Base-by-base conservation (phyloP, 140 eudicot genomes). In the Cichorium intybus region DNA sequence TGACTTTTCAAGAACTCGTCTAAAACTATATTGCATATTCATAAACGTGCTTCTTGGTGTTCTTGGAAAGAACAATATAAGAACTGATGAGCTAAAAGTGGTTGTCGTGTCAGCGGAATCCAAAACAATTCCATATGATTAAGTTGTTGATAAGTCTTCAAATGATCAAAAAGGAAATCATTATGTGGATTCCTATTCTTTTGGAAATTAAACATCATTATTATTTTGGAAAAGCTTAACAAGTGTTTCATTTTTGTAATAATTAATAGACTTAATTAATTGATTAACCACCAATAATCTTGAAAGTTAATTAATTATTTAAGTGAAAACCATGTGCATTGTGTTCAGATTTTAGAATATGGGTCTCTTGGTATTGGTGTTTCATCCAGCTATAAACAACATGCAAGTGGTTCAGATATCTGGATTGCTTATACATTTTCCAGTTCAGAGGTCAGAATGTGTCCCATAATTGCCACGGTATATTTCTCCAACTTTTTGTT, bases 71-170 rank as follows among this genome's bases (percentile, higher is more conserved):
- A 27, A 55, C 47, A 56, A 27, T 31, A 68, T 68, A 46, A 55
- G 55, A 55, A 20, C 21, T 18, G 55, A 72, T 74, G 73, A 74
- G 79, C 73, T 56, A 65, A 74, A 74, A 35, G 79, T 49, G 61
- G 79, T 66, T 74, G 75, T 66, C 74, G 7, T 74, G 74, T 66
- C 56, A 67, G 26, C 60, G 33, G 69, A 67, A 75, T 75, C 70
- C 20, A 46, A 33, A 28, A 66, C 62, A 65, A 62, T 6, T 65
- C 68, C 79, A 66, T 53, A 66, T 57, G 56, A 66, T 48, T 26
- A 50, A 66, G 48, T 24, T 64, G 56, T 29, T 8, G 74, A 66
- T 48, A 58, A 47, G 47, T 56, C 66, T 65, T 56, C 28, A 20
- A 72, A 71, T 62, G 56, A 72, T 62, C 64, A 52, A 52, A 41